Evolutionary conservation across 2,329 filamentous ascomycete genomes (phyloP).

Genomic region (Pyricularia sp.): DNA sequence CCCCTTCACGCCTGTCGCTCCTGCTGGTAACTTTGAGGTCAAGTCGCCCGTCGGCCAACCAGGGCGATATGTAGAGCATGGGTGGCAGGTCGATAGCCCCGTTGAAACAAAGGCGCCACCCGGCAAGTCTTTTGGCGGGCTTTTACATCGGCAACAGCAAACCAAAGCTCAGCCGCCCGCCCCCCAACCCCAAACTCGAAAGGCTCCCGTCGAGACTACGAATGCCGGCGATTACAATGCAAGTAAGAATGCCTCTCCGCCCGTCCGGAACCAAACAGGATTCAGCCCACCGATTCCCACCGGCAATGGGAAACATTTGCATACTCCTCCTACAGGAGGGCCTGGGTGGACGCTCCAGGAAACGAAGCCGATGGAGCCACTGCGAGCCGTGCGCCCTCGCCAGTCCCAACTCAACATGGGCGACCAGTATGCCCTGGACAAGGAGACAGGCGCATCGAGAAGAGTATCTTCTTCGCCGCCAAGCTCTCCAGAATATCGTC

Average conservation of each 20-base stretch:
- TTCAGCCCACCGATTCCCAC: background rate
- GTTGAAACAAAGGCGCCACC: background rate
- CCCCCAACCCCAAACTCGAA: background rate
- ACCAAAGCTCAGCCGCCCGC: constrained; percentile 5
- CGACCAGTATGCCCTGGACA: constrained; percentile 30
- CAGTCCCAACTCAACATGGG: constrained; percentile 16
- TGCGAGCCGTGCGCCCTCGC: constrained; percentile 24
- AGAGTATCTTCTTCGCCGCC: background rate
- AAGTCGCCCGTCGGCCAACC: constrained; percentile 2
- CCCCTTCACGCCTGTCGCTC: background rate
- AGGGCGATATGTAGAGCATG: constrained; percentile 1
- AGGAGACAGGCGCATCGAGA: constrained; percentile 30
- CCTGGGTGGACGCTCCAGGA: constrained; percentile 41
- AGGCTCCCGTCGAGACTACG: background rate
- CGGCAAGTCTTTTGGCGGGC: constrained; percentile 2
- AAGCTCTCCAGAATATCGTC: background rate
- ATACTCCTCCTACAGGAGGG: constrained; percentile 27
- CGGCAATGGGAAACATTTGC: constrained; percentile 22
- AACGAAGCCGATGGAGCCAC: constrained; percentile 38
- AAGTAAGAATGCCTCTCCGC: constrained; percentile 13
- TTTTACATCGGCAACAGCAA: constrained; percentile 4
- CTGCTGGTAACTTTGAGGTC: constrained; percentile 1
- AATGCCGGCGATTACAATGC: background rate
- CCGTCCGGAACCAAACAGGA: constrained; percentile 1
- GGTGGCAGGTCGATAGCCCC: background rate